Evolutionary conservation across 1,284 basidiomycete species (phyloP), one percentile per base, ranked within the genome.

Genomic region (Cutaneotrichosporon curvatum): DNA sequence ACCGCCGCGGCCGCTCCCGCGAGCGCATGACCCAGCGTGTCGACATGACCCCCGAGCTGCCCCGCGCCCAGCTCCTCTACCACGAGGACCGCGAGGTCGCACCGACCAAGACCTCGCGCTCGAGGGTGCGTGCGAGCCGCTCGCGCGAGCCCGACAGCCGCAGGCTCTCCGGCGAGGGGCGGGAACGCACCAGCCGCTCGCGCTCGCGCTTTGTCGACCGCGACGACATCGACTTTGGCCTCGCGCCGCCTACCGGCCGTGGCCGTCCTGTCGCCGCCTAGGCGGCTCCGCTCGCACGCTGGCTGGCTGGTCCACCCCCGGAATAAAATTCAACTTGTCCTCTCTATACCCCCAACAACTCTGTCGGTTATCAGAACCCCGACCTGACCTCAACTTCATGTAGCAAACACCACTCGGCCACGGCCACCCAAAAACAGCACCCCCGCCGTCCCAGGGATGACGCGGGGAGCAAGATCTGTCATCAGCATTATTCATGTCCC

Each of bases 41-140:
- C 10, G 57, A 57, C 21, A 43, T 51, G 9, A 43, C 51, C 15
- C 46, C 57, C 1, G 52, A 47, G n/a, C 38, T 37, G 10, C 31
- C 37, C 20, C 32, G 34, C 12, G 46, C 40, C 19, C 54, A 51
- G 16, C 46, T 58, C 16, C 45, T 62, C 32, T 57, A 59, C 39
- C 63, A 61, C 40, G 61, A 64, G 16, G 65, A 68, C 42, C 54
- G 67, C 33, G 67, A 68, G 46, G 56, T 55, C 8, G 60, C 67
- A 0, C 67, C 67, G 5, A 62, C 61, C 11, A 48, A 48, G 25
- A 21, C 25, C 2, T 34, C 21, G 10, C 56, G 66, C 23, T 54
- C 61, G 18, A 42, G 58, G n/a, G 44, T 48, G 31, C 51, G 50
- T 15, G 35, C 43, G 12, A 35, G 40, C 22, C 37, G 39, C 22